Evolutionary conservation across 768 basidiomycete genomes (phyloP), one percentile per base, ranked within the genome.

Genomic region (button mushroom (Agaricus bisporus)): DNA sequence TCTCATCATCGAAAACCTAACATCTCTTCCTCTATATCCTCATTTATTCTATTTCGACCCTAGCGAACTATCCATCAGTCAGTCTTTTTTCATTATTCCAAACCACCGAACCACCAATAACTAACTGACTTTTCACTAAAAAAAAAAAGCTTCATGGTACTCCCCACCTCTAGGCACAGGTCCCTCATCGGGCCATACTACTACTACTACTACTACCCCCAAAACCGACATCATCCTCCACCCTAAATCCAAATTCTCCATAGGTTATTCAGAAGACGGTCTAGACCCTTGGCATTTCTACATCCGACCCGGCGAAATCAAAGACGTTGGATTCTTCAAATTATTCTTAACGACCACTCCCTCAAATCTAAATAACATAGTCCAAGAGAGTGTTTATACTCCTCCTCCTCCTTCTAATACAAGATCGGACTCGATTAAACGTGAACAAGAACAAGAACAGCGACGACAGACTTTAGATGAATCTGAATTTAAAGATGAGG

Each of bases 1-100:
- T 2, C 61, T 76, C 50, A 65, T 63, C 6, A 61, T 75, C 28
- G 61, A 59, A 51, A 75, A 76, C 55, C 52, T 65, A 0, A 66
- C 69, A 0, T 59, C 63, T 41, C 22, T 60, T n/a, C 59, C 64
- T 6, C 53, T 76, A 6, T 76, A 73, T 46, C 60, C 72, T 18
- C 71, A 71, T 28, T 62, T 73, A 4, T 73, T 74, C 58, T 70
- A 73, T 51, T 77, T 76, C 48, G 74, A 76, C 43, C 70, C 70
- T 7, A 65, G 62, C n/a, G 68, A 69, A 48, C 54, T 73, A 37
- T 62, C 64, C 1, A 71, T 76, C 46, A 57, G 70, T 71, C 45
- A 51, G 68, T 56, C 12, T 37, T 6, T 15, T n/a, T 45, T 17
- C 2, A 6, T 45, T 28, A 32, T 41, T 36, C 55, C 29, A 17